Conservation (phyloP, 1,284 basidiomycete genomes). For the Anthracocystis setariae region DNA sequence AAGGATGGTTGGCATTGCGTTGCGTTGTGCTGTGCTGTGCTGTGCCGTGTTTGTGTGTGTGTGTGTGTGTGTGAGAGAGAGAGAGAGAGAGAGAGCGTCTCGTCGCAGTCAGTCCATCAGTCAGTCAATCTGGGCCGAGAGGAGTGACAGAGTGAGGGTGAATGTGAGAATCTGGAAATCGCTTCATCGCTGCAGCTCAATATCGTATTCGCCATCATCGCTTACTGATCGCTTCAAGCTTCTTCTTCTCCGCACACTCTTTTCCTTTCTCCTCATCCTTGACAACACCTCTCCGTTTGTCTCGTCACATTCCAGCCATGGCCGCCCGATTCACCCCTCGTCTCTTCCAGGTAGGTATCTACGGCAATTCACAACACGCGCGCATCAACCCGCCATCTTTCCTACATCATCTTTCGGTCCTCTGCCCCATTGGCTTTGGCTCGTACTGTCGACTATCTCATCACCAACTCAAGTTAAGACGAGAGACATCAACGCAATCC, state of each 20-base stretch:
- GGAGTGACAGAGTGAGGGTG: background rate
- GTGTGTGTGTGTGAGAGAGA: too few species aligned
- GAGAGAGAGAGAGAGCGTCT: too few species aligned
- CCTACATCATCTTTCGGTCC: background rate
- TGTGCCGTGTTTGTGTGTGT: constrained; percentile 3
- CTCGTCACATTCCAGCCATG: constrained; percentile 24
- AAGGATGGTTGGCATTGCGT: constrained; percentile 15
- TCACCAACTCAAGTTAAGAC: background rate
- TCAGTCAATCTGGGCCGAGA: constrained; percentile 21
- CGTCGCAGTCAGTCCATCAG: constrained; percentile 12
- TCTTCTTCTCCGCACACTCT: constrained; percentile 22
- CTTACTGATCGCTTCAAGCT: background rate
- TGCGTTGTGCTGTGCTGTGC: too few species aligned
- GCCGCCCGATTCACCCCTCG: constrained; percentile 55
- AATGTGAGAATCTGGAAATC: constrained; percentile 2
- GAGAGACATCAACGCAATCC: background rate
- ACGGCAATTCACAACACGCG: background rate
- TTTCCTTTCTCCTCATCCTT: constrained; percentile 2
- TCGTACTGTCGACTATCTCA: background rate
- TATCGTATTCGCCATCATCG: constrained; percentile 14
- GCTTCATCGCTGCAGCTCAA: constrained; percentile 3
- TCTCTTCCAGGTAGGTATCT: constrained; percentile 51
- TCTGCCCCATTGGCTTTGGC: background rate
- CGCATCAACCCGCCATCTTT: background rate
- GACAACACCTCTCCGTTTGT: too few species aligned